These are phyloP conservation scores for Anisodus acutangulus DNA, from an alignment of 257 asterid species.

Conservation along the genomic window DNA sequence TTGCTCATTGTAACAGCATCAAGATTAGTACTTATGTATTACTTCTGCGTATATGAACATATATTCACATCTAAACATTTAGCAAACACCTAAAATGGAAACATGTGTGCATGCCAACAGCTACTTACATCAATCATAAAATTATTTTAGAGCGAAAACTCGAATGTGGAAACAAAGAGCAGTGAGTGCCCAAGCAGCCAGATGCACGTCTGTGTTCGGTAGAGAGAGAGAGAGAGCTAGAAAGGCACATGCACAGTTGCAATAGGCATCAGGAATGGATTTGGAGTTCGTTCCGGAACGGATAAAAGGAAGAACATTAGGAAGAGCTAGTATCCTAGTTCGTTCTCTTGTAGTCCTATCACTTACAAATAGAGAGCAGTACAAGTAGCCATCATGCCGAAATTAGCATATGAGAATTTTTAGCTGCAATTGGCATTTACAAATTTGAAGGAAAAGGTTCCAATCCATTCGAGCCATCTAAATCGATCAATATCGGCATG, in stretches of 20 bases:
- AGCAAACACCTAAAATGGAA: neutral
- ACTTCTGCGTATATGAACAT: neutral
- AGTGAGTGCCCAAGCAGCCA: neutral
- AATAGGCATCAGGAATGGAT: neutral
- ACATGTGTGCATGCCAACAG: neutral
- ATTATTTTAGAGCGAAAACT: neutral
- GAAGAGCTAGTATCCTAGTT: slow-evolving; percentile 5
- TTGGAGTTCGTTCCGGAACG: no score
- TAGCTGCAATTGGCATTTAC: neutral
- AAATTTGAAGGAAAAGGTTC: neutral
- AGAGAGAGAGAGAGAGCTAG: neutral
- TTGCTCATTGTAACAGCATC: neutral
- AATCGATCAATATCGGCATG: neutral
- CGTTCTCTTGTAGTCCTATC: neutral
- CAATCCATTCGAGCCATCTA: neutral
- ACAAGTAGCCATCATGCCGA: neutral
- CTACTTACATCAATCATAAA: neutral
- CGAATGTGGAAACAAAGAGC: neutral
- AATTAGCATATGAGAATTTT: neutral
- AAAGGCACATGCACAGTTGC: neutral
- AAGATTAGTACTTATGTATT: neutral
- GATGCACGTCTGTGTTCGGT: neutral
- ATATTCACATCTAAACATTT: neutral
- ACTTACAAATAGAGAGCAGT: neutral
- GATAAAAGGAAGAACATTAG: slow-evolving; percentile 7